These are phyloP conservation scores for Sporothrix brunneoviolacea DNA, from an alignment of 2,329 filamentous ascomycete genomes.

Conservation along the genomic window DNA sequence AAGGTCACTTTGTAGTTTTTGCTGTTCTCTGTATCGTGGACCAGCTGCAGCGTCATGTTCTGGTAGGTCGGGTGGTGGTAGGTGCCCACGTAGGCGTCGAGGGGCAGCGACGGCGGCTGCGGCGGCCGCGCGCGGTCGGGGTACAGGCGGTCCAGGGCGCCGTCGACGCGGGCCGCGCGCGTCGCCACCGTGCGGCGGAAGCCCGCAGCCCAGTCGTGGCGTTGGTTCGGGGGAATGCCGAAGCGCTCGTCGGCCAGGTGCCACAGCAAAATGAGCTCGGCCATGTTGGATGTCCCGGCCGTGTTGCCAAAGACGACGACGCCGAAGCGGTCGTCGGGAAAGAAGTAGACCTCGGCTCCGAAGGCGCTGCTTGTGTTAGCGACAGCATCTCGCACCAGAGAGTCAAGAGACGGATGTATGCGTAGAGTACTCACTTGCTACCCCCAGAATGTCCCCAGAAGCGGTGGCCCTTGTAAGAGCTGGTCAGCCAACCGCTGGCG, in stretches of 20 bases:
- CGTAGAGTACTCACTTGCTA: slow-evolving; percentile 24
- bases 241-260: slow-evolving; percentile 36
- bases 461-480: slow-evolving; percentile 36
- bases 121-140: slow-evolving; percentile 30
- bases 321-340: slow-evolving; percentile 38
- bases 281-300: slow-evolving; percentile 31
- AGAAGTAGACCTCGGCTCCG: slow-evolving; percentile 36
- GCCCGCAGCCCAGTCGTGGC: slow-evolving; percentile 30
- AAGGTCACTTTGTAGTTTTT: slow-evolving; percentile 17
- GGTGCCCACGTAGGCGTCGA: slow-evolving; percentile 33
- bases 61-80: slow-evolving; percentile 40
- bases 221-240: slow-evolving; percentile 26
- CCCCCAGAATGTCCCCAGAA: slow-evolving; percentile 37
- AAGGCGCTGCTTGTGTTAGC: slow-evolving; percentile 26
- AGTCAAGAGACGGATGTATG: too few species aligned
- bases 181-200: slow-evolving; percentile 15
- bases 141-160: slow-evolving; percentile 30
- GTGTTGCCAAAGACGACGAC: slow-evolving; percentile 40
- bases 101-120: slow-evolving; percentile 28
- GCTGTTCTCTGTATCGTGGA: not conserved
- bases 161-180: slow-evolving; percentile 21
- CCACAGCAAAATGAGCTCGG: slow-evolving; percentile 29
- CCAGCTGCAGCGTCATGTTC: slow-evolving; percentile 24
- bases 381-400: not conserved
- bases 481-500: slow-evolving; percentile 33